Percentiles rank a stretch among this genome's conserved stretches.
Conservation (phyloP, 2,329 filamentous ascomycete species). For the Chaetoscypha palmicola region DNA sequence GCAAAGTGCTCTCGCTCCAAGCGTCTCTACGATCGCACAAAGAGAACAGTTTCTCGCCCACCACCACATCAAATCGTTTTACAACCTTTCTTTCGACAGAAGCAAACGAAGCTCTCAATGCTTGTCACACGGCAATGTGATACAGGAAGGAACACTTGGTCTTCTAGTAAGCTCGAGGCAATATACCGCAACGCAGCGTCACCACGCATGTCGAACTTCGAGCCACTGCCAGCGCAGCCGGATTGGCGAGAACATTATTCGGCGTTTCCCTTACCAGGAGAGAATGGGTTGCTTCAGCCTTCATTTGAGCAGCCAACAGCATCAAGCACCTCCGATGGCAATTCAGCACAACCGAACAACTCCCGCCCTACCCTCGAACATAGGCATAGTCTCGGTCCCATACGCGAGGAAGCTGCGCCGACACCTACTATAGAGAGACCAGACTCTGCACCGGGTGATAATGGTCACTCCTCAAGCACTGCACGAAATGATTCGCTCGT, state of each 20-base stretch:
- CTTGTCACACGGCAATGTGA: constrained; percentile 34
- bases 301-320: constrained; percentile 24
- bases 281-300: constrained; percentile 24
- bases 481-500: constrained; percentile 35
- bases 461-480: constrained; percentile 26
- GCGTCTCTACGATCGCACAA: constrained; percentile 5
- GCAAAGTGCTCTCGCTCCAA: constrained; percentile 15
- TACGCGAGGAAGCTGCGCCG: constrained; percentile 22
- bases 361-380: constrained; percentile 27
- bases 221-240: constrained; percentile 30
- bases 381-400: constrained; percentile 25
- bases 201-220: constrained; percentile 34
- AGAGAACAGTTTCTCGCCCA: constrained; percentile 3
- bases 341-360: constrained; percentile 15
- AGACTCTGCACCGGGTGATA: constrained; percentile 28
- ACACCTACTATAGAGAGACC: constrained; percentile 24
- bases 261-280: constrained; percentile 26
- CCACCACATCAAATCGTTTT: constrained; percentile 10
- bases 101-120: constrained; percentile 29
- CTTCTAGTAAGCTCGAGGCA: constrained; percentile 32
- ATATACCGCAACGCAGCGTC: constrained; percentile 29
- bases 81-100: constrained; percentile 18
- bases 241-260: constrained; percentile 34
- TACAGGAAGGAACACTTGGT: constrained; percentile 33
- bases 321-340: constrained; percentile 21